Conservation (phyloP, 129 eudicot genomes). For the Artemisia argyi region DNA sequence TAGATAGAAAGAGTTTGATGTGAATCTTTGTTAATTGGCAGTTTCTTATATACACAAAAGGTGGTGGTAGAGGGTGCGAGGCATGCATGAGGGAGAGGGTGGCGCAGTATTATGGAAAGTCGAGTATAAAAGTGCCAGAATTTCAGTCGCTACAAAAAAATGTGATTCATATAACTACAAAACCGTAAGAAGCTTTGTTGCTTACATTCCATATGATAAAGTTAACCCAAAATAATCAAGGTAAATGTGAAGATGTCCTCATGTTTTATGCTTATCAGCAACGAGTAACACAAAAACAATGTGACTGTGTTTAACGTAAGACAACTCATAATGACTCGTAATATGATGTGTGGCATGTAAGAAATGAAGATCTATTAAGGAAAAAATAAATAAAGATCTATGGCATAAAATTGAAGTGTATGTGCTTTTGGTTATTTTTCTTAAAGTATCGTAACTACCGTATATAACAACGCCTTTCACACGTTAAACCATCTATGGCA, state of each 20-base stretch:
- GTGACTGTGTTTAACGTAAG: neutral
- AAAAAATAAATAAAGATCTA: neutral
- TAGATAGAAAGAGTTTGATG: neutral
- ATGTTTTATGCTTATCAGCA: neutral
- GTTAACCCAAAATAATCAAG: neutral
- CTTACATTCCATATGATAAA: neutral
- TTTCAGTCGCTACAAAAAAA: too few species aligned
- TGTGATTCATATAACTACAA: too few species aligned
- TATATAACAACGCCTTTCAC: neutral
- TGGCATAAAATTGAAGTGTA: neutral
- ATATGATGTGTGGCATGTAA: neutral
- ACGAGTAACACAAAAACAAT: neutral
- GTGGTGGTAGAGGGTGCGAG: too few species aligned
- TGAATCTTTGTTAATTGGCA: constrained; percentile 6
- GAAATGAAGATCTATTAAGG: neutral
- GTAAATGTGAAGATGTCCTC: neutral
- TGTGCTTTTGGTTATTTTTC: too few species aligned
- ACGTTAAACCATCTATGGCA: neutral
- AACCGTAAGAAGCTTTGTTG: too few species aligned
- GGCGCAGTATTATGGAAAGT: too few species aligned
- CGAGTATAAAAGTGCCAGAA: too few species aligned
- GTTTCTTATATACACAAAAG: neutral
- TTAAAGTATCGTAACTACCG: too few species aligned
- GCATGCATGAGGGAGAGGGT: too few species aligned
- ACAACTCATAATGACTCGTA: neutral